These are phyloP conservation scores for Alternaria brassicae DNA, from an alignment of 2,329 filamentous ascomycete species.

Conservation along the genomic window DNA sequence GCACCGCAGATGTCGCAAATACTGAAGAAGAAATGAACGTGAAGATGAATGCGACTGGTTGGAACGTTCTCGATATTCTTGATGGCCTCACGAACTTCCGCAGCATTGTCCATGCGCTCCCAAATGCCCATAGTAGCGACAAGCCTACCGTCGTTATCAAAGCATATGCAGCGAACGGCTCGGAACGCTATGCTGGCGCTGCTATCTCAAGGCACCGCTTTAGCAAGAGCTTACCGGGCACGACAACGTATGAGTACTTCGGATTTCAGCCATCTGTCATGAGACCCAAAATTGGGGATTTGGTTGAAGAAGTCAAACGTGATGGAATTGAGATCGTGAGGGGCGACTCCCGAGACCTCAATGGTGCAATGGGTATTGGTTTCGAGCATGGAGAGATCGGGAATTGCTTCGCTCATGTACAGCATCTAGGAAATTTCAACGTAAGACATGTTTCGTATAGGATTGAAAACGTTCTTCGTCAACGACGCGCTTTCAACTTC, in stretches of 20 bases:
- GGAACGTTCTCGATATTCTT: conserved; percentile 62
- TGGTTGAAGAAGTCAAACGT: conserved; percentile 46
- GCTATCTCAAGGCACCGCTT: conserved; percentile 62
- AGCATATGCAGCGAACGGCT: conserved; percentile 64
- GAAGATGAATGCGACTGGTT: conserved; percentile 65
- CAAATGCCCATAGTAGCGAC: conserved; percentile 52
- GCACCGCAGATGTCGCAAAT: conserved; percentile 57
- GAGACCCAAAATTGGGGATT: conserved; percentile 48
- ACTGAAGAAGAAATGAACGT: conserved; percentile 63
- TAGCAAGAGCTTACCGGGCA: conserved; percentile 63
- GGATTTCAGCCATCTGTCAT: conserved; percentile 58
- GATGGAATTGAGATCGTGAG: conserved; percentile 34
- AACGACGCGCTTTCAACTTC: background rate
- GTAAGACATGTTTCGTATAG: background rate
- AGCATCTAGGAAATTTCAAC: background rate
- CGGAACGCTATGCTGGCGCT: conserved; percentile 67
- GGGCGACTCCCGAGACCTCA: conserved; percentile 21
- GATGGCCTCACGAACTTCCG: conserved; percentile 62
- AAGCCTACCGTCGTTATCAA: conserved; percentile 67
- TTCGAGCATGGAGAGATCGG: conserved; percentile 12
- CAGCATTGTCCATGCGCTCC: conserved; percentile 56
- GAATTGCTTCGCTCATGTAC: background rate
- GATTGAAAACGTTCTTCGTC: background rate
- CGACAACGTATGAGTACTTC: conserved; percentile 63
- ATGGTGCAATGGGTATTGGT: conserved; percentile 13